A percentile compares a stretch with the other conserved stretches of the same genome.
phyloP scores from a whole-genome alignment of 139 green algal species.

The Tetradesmus obliquus region DNA sequence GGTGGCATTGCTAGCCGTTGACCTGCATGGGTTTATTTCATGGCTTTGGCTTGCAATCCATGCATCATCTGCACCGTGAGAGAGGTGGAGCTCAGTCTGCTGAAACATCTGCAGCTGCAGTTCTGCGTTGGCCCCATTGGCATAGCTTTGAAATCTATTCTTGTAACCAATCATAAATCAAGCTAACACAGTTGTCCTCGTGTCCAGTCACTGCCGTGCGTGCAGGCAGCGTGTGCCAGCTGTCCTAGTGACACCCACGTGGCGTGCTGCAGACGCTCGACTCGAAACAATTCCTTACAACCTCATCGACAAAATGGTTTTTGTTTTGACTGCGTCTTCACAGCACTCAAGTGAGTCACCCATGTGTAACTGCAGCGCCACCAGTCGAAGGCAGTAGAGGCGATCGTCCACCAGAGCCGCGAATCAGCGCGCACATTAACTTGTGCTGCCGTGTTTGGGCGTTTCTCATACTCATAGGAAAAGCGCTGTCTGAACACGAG shows the following conservation, averaged over 20 bases:
- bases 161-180: too few relatives aligned
- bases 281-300: neutral
- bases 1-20: neutral
- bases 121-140: neutral
- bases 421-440: too few relatives aligned
- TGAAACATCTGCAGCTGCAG: neutral
- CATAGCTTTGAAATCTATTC: neutral
- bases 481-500: too few relatives aligned
- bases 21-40: neutral
- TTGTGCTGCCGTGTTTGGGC: too few relatives aligned
- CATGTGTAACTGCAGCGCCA: neutral
- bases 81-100: neutral
- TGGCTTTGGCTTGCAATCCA: neutral
- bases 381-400: neutral
- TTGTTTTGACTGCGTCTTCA: too few relatives aligned
- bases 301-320: too few relatives aligned
- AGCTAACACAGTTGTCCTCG: too few relatives aligned
- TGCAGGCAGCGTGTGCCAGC: neutral
- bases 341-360: too few relatives aligned
- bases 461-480: too few relatives aligned
- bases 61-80: neutral
- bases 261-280: neutral
- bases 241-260: neutral
- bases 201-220: neutral
- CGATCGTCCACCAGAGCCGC: too few relatives aligned